Conservation (phyloP, 1,139 yeast genomes). For the Arxiozyma slooffiae region DNA sequence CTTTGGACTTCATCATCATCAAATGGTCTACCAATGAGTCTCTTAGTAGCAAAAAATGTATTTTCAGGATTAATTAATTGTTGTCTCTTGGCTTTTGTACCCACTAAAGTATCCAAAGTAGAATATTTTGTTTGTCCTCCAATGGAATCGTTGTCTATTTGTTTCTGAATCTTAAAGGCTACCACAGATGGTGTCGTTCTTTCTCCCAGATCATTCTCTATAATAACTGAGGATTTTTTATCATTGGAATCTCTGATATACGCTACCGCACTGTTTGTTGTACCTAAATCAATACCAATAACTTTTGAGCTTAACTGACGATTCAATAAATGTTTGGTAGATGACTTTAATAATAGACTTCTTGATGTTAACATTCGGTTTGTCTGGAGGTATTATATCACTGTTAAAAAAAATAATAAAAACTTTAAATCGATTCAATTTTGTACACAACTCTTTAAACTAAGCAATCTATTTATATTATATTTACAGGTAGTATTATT, state of each 20-base stretch:
- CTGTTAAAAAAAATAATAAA: too few relatives aligned
- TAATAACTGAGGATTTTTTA: constrained; percentile 42
- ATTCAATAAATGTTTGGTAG: constrained; percentile 1
- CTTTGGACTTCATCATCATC: constrained; percentile 55
- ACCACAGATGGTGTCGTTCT: constrained; percentile 69
- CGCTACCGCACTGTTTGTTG: constrained; percentile 78
- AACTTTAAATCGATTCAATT: too few relatives aligned
- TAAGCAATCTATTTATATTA: too few relatives aligned
- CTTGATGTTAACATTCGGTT: not conserved
- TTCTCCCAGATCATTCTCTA: constrained; percentile 60
- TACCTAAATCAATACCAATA: constrained; percentile 70
- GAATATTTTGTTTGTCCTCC: constrained; percentile 39
- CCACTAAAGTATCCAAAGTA: constrained; percentile 37
- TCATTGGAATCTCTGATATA: constrained; percentile 31
- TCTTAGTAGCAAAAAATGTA: constrained; percentile 65
- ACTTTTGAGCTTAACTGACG: constrained; percentile 30
- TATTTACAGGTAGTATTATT: too few relatives aligned
- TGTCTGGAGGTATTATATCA: not conserved
- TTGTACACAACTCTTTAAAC: too few relatives aligned
- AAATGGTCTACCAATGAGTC: constrained; percentile 61
- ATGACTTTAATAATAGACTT: not conserved
- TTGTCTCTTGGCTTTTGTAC: constrained; percentile 58
- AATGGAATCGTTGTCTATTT: constrained; percentile 27
- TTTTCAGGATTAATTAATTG: constrained; percentile 55
- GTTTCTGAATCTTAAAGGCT: constrained; percentile 36